Evolutionary conservation across 106 monocot species (phyloP).

Genomic region (Platanthera guangdongensis): DNA sequence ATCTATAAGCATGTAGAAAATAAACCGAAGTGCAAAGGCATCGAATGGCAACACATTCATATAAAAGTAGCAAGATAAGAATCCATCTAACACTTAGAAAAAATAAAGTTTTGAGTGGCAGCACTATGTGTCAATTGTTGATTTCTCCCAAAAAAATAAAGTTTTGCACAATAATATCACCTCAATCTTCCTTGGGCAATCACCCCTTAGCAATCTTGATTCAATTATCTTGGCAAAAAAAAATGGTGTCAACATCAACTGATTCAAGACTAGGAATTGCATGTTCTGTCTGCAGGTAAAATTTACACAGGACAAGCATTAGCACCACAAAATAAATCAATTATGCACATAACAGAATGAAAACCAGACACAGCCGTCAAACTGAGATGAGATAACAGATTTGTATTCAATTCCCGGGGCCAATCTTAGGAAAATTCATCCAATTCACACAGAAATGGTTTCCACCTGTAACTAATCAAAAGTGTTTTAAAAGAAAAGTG

Average conservation of each 20-base stretch:
- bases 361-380: background rate
- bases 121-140: no score
- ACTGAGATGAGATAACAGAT: background rate
- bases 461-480: background rate
- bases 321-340: background rate
- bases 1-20: no score
- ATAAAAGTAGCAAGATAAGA: no score
- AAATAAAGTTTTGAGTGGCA: no score
- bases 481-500: background rate
- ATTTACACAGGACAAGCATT: background rate
- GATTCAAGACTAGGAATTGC: slow-evolving; percentile 35
- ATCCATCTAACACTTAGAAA: no score
- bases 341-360: background rate
- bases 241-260: slow-evolving; percentile 1
- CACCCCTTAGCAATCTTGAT: no score
- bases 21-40: no score
- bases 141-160: no score
- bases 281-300: slow-evolving; percentile 31
- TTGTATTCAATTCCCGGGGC: background rate
- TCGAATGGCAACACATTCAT: no score
- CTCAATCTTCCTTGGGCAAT: no score
- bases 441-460: background rate
- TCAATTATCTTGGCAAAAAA: no score
- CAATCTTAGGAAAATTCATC: background rate
- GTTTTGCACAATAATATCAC: no score